phyloP scores from a whole-genome alignment of 805 yeast genomes.

The Dipodascus geniculatus region DNA sequence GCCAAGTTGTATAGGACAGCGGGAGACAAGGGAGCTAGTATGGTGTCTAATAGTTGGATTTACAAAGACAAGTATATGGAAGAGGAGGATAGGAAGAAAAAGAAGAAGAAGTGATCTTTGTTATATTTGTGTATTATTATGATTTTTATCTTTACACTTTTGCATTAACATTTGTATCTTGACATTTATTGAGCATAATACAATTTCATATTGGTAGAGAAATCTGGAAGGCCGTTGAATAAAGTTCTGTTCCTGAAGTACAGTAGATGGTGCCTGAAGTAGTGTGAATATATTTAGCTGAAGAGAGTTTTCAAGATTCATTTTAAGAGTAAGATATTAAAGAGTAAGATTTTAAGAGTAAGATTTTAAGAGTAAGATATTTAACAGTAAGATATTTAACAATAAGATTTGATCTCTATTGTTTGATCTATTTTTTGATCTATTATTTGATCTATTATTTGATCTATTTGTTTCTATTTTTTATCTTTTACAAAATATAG shows the following conservation, averaged over 20 bases:
- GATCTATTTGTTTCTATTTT: no score
- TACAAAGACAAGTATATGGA: constrained; percentile 53
- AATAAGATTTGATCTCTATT: no score
- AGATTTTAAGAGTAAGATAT: no score
- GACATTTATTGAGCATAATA: neutral
- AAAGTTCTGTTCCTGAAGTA: neutral
- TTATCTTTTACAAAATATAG: no score
- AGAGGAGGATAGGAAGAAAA: constrained; percentile 10
- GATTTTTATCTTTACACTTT: neutral
- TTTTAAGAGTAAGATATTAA: no score
- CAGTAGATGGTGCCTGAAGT: no score
- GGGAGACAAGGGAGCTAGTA: constrained; percentile 45
- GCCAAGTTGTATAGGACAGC: constrained; percentile 63
- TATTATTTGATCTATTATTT: no score
- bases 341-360: no score
- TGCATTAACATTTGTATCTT: neutral
- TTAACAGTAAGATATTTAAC: no score
- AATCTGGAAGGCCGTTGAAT: neutral
- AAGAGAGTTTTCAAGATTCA: no score
- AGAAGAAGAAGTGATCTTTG: neutral
- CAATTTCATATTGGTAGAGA: neutral
- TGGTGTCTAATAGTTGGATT: constrained; percentile 66
- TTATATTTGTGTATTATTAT: neutral
- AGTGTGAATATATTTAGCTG: no score
- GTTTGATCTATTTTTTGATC: no score